Evolutionary conservation across 495 filamentous ascomycete genomes (phyloP).

Genomic region (Xylaria scruposa): DNA sequence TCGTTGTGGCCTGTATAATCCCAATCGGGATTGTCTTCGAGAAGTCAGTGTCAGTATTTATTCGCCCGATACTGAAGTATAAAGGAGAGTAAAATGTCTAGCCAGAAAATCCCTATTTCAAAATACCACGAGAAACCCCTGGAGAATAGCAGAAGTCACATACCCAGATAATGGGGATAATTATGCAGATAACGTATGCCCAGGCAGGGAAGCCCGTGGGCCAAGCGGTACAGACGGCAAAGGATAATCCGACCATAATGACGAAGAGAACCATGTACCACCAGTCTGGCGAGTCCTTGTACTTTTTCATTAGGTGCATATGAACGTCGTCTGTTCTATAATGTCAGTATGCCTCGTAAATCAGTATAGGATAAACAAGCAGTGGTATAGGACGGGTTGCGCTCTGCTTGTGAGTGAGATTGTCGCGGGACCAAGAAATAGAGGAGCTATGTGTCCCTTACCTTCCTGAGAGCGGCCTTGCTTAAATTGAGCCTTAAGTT

Average conservation of each 20-base stretch:
- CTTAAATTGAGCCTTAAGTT: constrained; percentile 61
- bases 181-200: constrained; percentile 68
- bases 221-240: constrained; percentile 65
- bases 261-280: constrained; percentile 57
- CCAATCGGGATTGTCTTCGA: constrained; percentile 56
- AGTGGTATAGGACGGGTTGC: not conserved
- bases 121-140: not conserved
- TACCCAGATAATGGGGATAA: constrained; percentile 58
- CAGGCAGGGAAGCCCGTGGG: constrained; percentile 68
- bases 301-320: constrained; percentile 66
- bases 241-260: constrained; percentile 53
- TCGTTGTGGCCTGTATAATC: constrained; percentile 69
- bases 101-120: not conserved
- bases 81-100: not conserved
- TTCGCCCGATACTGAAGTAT: not conserved
- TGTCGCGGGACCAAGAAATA: not conserved
- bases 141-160: not conserved
- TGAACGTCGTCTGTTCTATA: constrained; percentile 62
- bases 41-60: not conserved
- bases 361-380: not conserved
- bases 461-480: constrained; percentile 59
- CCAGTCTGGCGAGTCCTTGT: constrained; percentile 62
- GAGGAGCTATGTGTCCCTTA: not conserved
- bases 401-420: too few species aligned
- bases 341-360: not conserved